Evolutionary conservation across 441 rosid species (phyloP).

Genomic region (Populus hybrid): DNA sequence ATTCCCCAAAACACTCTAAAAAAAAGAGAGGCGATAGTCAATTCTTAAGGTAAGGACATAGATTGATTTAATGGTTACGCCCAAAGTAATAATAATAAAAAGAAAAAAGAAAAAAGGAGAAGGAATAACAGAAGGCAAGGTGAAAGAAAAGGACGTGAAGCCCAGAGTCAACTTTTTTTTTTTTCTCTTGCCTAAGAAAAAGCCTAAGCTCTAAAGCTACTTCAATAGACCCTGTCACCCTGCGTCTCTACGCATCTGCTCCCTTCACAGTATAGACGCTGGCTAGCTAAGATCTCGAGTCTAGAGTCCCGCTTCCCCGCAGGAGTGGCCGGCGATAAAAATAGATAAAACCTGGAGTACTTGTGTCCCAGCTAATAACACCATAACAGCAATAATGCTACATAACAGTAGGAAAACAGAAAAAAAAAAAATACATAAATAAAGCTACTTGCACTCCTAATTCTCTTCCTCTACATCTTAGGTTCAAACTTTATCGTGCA

Average conservation of each 20-base stretch:
- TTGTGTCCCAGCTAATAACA: background rate
- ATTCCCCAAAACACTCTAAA: too few relatives aligned
- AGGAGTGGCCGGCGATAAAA: background rate
- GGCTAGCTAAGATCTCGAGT: background rate
- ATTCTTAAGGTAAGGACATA: background rate
- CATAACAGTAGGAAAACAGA: background rate
- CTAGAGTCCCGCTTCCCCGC: background rate
- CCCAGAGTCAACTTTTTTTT: background rate
- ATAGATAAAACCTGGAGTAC: background rate
- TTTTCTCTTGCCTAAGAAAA: background rate
- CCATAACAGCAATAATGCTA: background rate
- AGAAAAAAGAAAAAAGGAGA: too few relatives aligned
- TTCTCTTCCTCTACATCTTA: too few relatives aligned
- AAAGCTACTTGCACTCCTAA: too few relatives aligned
- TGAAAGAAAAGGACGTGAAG: background rate
- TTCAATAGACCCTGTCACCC: background rate
- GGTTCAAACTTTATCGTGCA: too few relatives aligned
- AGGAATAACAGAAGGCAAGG: background rate
- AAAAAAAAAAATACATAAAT: too few relatives aligned
- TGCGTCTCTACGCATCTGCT: background rate
- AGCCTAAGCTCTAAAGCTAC: background rate
- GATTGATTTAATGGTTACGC: background rate
- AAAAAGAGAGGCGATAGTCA: too few relatives aligned
- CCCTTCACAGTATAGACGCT: background rate
- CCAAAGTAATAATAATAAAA: too few relatives aligned